Conservation (phyloP, 2,329 filamentous ascomycete genomes). For the Aspergillus unguis region DNA sequence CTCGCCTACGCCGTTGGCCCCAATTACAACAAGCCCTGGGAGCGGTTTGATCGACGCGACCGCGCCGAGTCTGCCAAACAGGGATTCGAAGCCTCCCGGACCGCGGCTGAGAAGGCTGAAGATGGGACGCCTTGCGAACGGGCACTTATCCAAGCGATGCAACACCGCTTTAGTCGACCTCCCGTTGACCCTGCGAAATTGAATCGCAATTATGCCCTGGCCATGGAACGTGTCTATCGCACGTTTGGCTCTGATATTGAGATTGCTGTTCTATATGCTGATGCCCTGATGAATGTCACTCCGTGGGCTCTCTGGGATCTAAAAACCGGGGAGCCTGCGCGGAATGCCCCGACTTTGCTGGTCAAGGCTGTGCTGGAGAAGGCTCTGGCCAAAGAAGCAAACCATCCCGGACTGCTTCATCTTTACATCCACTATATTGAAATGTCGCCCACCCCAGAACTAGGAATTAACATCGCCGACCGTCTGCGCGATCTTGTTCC, state of each 20-base stretch:
- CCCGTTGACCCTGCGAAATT: constrained; percentile 48
- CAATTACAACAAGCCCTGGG: constrained; percentile 79
- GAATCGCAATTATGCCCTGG: constrained; percentile 60
- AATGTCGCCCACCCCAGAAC: constrained; percentile 66
- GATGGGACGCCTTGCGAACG: constrained; percentile 50
- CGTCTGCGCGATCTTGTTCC: constrained; percentile 63
- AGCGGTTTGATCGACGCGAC: constrained; percentile 63
- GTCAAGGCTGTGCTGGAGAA: constrained; percentile 57
- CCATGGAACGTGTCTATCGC: constrained; percentile 57
- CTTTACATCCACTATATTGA: constrained; percentile 76
- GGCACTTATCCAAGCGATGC: constrained; percentile 62
- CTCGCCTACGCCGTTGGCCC: constrained; percentile 66
- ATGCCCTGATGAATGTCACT: constrained; percentile 63
- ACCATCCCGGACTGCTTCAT: constrained; percentile 69
- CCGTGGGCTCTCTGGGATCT: constrained; percentile 65
- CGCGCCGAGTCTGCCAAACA: constrained; percentile 47
- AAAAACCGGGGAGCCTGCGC: constrained; percentile 54
- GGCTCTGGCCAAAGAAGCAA: constrained; percentile 50
- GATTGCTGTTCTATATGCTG: constrained; percentile 60
- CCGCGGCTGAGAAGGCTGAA: constrained; percentile 42
- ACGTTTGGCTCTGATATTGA: constrained; percentile 58
- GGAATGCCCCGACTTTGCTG: constrained; percentile 56
- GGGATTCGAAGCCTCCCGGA: constrained; percentile 45
- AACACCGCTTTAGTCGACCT: constrained; percentile 49
- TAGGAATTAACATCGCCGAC: constrained; percentile 60